Evolutionary conservation across 2,329 filamentous ascomycete species (phyloP), one percentile per base, ranked within the genome.

Genomic region (Basipetospora chlamydospora): DNA sequence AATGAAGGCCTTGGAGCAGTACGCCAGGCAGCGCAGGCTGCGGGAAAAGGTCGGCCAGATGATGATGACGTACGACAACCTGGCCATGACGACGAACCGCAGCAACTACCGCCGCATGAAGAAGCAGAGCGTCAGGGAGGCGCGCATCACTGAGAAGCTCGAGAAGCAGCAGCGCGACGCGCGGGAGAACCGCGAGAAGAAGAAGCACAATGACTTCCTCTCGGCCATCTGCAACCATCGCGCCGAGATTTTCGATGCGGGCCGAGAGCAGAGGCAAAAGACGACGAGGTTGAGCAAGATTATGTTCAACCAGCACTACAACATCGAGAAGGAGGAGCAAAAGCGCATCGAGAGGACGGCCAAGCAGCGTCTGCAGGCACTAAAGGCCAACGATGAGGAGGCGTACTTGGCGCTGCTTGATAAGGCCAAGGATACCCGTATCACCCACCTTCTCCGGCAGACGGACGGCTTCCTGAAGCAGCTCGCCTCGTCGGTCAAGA

Each of bases 331-430:
- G 63, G 90, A 98, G 66, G 90, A 98, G 62, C 88, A 96, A 70
- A 96, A 94, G 66, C 83, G 90, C 43, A 82, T 98, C 46, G 90
- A 98, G 64, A 75, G 90, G 44, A 98, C 88, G 8, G 90, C 90
- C 44, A 98, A 98, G 68, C 90, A 98, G 60, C 90, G 90, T 95
- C 77, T 98, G 46, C 88, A 96, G 59, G 90, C 90, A 42, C 71
- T 98, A 56, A 96, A 95, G 64, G 88, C 90, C 50, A 93, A 98
- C 76, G 90, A 98, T 57, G 90, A 98, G 64, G 90, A 96, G 62
- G 93, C 90, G 1, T 98, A 98, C 56, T 74, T 98, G 60, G 95
- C 95, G 60, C 70, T 98, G 53, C 79, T 98, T 49, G 90, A 93
- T 53, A 88, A 98, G 59, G 90, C 90, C 51, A 98, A 98, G 67